Evolutionary conservation across 176 grass and related monocot genomes (phyloP), one percentile per base, ranked within the genome.

Genomic region (Poa annua): DNA sequence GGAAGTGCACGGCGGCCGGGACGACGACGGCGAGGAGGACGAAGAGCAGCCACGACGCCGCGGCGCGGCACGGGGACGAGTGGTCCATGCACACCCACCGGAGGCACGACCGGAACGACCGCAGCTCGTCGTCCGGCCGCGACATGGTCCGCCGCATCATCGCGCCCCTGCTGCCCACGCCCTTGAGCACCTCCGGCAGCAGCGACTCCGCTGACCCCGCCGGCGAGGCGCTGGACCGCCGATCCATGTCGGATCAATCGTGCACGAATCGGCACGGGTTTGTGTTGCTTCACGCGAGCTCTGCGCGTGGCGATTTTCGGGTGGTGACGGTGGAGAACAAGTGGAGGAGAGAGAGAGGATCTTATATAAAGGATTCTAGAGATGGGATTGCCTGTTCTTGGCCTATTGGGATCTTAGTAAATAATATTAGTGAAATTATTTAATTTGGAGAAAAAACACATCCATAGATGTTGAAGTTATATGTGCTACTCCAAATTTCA

Each of bases 81-180:
- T 98, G 96, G 84, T 98, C 96, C 90, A 98, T 92, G 87, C 89
- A 93, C 54, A 95, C 92, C 88, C 90, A 98, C 4, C 85, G 81
- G 2, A 95, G 90, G 76, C 84, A 95, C 11, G 84, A 86, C 13
- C 92, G 65, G 88, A 98, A 91, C 76, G 92, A 92, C 76, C 72
- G 84, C 36, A 98, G 76, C 47, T 95, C 96, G 53, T 90, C 96
- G 71, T 95, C 90, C 10, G 79, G 9, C 0, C 57, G 85, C 22
- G 93, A 88, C 2, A 8, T 48, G 61, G 65, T 68, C 20, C 87
- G 78, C 21, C 79, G 78, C 1, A 80, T 15, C 36, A 77, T 52
- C 48, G 49, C 3, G 7, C 79, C 20, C 8, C n/a, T 33, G 34
- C n/a, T 33, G 34, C 42, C 36, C 6, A 57, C 59, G 41, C 77